These are phyloP conservation scores for Terana coerulea DNA, from an alignment of 768 basidiomycete genomes.

Conservation along the genomic window DNA sequence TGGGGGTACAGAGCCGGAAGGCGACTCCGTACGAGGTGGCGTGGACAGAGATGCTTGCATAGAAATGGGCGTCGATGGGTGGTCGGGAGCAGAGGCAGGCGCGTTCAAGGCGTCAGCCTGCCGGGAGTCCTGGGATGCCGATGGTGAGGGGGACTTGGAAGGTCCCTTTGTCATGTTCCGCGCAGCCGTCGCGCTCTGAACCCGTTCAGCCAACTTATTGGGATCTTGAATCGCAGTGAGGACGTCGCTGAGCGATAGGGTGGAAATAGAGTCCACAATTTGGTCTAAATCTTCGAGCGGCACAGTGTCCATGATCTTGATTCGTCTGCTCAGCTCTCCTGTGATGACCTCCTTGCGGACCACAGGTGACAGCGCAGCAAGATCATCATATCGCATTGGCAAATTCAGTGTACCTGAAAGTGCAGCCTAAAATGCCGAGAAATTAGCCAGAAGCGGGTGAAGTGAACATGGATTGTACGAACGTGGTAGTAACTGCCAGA, in stretches of 20 bases:
- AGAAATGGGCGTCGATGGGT: constrained; percentile 83
- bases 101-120: constrained; percentile 64
- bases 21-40: constrained; percentile 82
- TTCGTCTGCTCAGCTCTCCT: constrained; percentile 74
- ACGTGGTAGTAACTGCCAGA: constrained; percentile 89
- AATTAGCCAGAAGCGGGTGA: too few relatives aligned
- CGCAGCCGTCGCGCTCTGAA: constrained; percentile 34
- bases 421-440: constrained; percentile 55
- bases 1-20: constrained; percentile 57
- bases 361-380: constrained; percentile 78
- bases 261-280: constrained; percentile 71
- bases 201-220: constrained; percentile 59
- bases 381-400: constrained; percentile 85
- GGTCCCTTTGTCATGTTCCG: constrained; percentile 33
- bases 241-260: constrained; percentile 70
- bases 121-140: constrained; percentile 67
- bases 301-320: constrained; percentile 55
- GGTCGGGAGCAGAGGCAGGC: constrained; percentile 86
- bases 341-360: constrained; percentile 84
- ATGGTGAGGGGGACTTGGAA: constrained; percentile 51
- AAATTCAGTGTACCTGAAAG: constrained; percentile 74
- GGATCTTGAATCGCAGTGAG: constrained; percentile 74
- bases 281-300: constrained; percentile 52
- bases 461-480: constrained; percentile 20
- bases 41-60: constrained; percentile 72